Conservation (phyloP, 768 basidiomycete genomes). For the Kwoniella shandongensis region DNA sequence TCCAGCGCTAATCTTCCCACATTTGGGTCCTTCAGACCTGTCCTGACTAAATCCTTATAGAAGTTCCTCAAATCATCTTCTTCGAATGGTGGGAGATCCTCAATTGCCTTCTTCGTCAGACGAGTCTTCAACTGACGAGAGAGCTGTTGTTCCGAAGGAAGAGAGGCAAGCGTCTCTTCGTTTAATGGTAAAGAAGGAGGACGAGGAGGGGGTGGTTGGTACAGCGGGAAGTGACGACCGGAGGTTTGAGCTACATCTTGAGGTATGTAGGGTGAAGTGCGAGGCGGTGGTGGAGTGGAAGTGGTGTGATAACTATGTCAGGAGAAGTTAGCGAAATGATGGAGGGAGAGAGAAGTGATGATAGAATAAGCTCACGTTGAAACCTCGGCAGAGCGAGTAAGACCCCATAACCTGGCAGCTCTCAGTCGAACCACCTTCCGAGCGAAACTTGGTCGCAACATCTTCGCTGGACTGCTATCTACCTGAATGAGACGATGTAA, state of each 20-base stretch:
- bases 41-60: slow-evolving; percentile 21
- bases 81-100: slow-evolving; percentile 14
- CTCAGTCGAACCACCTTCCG: slow-evolving; percentile 11
- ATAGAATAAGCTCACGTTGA: no score
- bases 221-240: slow-evolving; percentile 13
- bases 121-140: slow-evolving; percentile 5
- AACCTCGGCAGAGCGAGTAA: no score
- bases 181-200: slow-evolving; percentile 7
- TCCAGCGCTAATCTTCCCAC: neutral
- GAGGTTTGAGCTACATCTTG: neutral
- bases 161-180: slow-evolving; percentile 6
- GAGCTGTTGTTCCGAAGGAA: slow-evolving; percentile 8
- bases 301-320: neutral
- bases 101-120: slow-evolving; percentile 13
- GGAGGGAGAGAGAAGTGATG: neutral
- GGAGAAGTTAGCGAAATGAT: slow-evolving; percentile 1
- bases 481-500: no score
- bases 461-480: neutral
- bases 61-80: slow-evolving; percentile 23
- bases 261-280: neutral
- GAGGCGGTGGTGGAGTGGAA: neutral
- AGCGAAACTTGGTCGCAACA: slow-evolving; percentile 10
- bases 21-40: slow-evolving; percentile 1
- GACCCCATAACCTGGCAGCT: neutral
- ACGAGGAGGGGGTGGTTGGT: slow-evolving; percentile 1